These are phyloP conservation scores for Fusarium anguioides DNA, from an alignment of 2,329 filamentous ascomycete genomes.

Conservation along the genomic window DNA sequence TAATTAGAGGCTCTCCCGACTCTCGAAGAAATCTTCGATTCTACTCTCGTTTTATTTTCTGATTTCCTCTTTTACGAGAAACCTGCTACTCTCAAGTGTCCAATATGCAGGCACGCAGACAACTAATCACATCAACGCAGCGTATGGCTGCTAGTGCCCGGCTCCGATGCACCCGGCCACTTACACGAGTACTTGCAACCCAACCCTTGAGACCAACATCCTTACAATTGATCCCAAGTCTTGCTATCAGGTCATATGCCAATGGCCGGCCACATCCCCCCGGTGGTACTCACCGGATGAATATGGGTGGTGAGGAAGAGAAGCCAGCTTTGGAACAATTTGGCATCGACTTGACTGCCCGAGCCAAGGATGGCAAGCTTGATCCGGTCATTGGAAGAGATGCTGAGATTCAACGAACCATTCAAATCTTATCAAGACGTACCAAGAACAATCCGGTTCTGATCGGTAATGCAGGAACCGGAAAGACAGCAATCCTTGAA, in stretches of 20 bases:
- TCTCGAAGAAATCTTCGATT: slow-evolving; percentile 8
- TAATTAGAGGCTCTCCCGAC: slow-evolving; percentile 31
- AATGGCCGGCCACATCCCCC: slow-evolving; percentile 86
- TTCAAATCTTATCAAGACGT: slow-evolving; percentile 89
- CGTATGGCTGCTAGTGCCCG: slow-evolving; percentile 50
- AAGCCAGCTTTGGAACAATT: slow-evolving; percentile 92
- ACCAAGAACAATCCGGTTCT: slow-evolving; percentile 97
- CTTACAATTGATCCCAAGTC: slow-evolving; percentile 52
- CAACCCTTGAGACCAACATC: slow-evolving; percentile 38
- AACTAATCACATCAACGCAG: slow-evolving; percentile 54
- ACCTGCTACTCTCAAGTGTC: slow-evolving; percentile 21
- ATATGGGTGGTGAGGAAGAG: slow-evolving; percentile 78
- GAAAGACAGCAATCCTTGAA: slow-evolving; percentile 94
- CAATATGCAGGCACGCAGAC: slow-evolving; percentile 56
- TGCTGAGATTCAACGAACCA: slow-evolving; percentile 90
- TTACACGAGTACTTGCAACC: slow-evolving; percentile 42
- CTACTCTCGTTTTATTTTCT: slow-evolving; percentile 8
- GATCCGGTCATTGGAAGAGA: slow-evolving; percentile 97
- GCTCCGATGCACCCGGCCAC: slow-evolving; percentile 45
- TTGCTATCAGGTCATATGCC: slow-evolving; percentile 66
- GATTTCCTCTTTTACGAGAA: slow-evolving; percentile 6
- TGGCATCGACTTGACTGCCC: slow-evolving; percentile 88
- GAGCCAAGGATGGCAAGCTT: slow-evolving; percentile 87
- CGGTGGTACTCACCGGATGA: slow-evolving; percentile 93
- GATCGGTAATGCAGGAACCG: slow-evolving; percentile 91